Evolutionary conservation across 2,329 filamentous ascomycete genomes (phyloP), one percentile per base, ranked within the genome.

Genomic region (Fusarium dlaminii): DNA sequence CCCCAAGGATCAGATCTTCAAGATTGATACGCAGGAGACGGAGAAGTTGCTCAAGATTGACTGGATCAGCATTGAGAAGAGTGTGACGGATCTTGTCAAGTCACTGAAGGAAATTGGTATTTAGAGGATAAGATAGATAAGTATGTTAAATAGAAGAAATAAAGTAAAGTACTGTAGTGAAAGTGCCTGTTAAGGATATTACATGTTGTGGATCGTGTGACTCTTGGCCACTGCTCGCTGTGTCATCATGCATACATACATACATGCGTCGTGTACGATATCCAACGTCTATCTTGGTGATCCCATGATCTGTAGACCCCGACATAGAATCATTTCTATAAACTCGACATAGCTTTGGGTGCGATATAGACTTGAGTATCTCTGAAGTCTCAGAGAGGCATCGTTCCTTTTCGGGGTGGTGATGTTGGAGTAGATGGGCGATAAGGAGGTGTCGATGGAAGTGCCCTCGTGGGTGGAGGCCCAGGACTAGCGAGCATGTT

Each of bases 31-130:
- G 78, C 85, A 84, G 57, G 86, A 86, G 77, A 90, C 89, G 4
- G 87, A 86, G 32, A 86, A 90, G 77, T 75, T 91, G 52, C 80
- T 94, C 66, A 90, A 90, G 2, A 86, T 93, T 55, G 82, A 92
- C 67, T 94, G 89, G 85, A 89, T 84, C 71, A 80, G 83, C 8
- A 77, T 94, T 39, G 91, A 94, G 80, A 85, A 91, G 82, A 87
- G 85, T 34, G 85, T 92, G 34, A 84, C 87, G 11, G 92, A 94
- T 77, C 87, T 90, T 12, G 86, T 93, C 24, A 89, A 89, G 81
- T 91, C 88, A 37, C 80, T 94, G 77, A 87, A 92, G 80, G 79
- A 78, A n/a, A 78, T 84, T 56, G 78, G 77, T 2, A 75, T 79
- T 34, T 82, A 56, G 70, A 43, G 34, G 24, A 27, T 15, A 9